Evolutionary conservation across 345 rosid genomes (phyloP).

Genomic region (Alliaria petiolata): DNA sequence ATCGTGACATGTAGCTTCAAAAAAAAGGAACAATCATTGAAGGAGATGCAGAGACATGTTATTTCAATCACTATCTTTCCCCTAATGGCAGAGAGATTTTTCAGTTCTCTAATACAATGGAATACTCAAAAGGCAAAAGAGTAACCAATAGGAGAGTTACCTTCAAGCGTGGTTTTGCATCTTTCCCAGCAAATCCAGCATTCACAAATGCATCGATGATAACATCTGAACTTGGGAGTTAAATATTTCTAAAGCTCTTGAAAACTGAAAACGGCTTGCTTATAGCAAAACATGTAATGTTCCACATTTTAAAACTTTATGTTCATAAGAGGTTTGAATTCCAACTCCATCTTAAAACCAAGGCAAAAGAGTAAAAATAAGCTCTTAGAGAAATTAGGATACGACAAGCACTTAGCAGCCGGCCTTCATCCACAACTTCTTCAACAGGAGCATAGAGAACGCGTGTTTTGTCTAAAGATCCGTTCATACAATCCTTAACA

Average conservation of each 20-base stretch:
- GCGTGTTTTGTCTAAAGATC: conserved; percentile 60
- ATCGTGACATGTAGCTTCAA: conserved; percentile 83
- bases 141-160: conserved; percentile 30
- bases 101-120: neutral
- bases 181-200: conserved; percentile 81
- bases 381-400: conserved; percentile 39
- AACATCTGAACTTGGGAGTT: conserved; percentile 49
- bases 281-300: neutral
- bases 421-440: conserved; percentile 62
- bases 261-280: neutral
- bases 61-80: neutral
- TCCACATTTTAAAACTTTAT: no score
- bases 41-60: neutral
- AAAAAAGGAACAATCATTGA: neutral
- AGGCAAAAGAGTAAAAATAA: neutral
- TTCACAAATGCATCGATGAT: conserved; percentile 67
- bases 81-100: neutral
- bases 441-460: conserved; percentile 71
- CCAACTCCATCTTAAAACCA: neutral
- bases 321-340: no score
- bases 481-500: conserved; percentile 67
- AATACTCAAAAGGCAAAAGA: neutral
- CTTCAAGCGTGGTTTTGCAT: conserved; percentile 62
- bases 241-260: conserved; percentile 30
- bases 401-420: conserved; percentile 74